These are phyloP conservation scores for Poa annua DNA, from an alignment of 176 grass and related monocot genomes.

Conservation along the genomic window DNA sequence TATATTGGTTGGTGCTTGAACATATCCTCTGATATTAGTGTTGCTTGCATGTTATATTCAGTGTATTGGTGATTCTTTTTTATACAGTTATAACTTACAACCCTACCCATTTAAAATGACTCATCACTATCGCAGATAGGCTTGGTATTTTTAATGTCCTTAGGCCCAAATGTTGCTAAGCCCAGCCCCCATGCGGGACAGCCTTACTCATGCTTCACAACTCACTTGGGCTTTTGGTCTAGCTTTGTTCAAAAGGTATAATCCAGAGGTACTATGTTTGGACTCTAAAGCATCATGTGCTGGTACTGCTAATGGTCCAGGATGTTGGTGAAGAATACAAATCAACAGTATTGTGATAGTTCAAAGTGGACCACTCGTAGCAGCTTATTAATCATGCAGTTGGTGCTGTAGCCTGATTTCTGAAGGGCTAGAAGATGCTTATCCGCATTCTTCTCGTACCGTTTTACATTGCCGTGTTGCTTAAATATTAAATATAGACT, in stretches of 20 bases:
- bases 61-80: neutral
- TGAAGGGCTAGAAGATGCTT: neutral
- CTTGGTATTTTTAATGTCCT: neutral
- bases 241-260: neutral
- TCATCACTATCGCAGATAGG: neutral
- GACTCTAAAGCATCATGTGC: neutral
- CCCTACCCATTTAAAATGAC: neutral
- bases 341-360: neutral
- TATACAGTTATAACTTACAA: neutral
- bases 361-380: neutral
- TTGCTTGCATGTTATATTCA: conserved; percentile 1
- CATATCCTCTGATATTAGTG: neutral
- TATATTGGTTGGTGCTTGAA: neutral
- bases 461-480: no score
- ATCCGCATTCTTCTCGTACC: no score
- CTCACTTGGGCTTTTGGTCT: neutral
- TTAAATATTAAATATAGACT: neutral
- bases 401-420: neutral
- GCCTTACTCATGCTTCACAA: neutral
- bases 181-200: neutral
- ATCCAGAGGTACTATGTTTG: neutral
- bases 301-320: neutral
- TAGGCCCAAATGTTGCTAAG: neutral
- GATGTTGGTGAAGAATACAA: neutral
- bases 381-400: neutral